These are phyloP conservation scores for Aspergillus brasiliensis DNA, from an alignment of 2,329 filamentous ascomycete species.

Conservation along the genomic window DNA sequence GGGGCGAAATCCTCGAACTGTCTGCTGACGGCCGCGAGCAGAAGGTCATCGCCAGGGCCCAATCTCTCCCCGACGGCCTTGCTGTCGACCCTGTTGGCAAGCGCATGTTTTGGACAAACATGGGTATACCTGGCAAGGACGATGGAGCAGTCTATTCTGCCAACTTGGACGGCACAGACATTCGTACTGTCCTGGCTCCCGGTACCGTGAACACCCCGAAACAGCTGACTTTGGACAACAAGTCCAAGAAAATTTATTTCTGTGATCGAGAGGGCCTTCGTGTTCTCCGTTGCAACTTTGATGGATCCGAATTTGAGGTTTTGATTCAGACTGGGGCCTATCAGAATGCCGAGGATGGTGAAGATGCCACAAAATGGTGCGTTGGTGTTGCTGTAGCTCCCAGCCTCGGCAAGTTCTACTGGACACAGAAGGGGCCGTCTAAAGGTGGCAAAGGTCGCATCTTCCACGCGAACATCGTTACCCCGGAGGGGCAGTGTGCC, in stretches of 20 bases:
- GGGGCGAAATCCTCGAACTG: no score
- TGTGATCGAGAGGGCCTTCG: constrained; percentile 48
- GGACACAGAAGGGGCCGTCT: constrained; percentile 61
- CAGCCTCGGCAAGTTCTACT: constrained; percentile 54
- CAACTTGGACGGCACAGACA: constrained; percentile 54
- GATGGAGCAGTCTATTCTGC: constrained; percentile 50
- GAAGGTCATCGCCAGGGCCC: no score
- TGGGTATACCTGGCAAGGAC: constrained; percentile 46
- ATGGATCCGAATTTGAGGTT: constrained; percentile 39
- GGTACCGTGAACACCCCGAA: constrained; percentile 55
- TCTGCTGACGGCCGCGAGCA: no score
- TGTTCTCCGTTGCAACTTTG: constrained; percentile 39
- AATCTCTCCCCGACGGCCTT: constrained; percentile 50
- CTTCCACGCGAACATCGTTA: constrained; percentile 54
- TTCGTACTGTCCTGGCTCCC: constrained; percentile 45
- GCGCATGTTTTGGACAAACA: constrained; percentile 55
- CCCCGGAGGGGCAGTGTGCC: no score
- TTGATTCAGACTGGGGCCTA: no score
- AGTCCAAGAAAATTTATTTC: constrained; percentile 39
- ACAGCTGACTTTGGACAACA: constrained; percentile 37
- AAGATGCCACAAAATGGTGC: no score
- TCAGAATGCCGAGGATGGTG: constrained; percentile 39
- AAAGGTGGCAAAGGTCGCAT: constrained; percentile 58
- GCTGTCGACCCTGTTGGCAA: constrained; percentile 36
- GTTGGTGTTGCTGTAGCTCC: constrained; percentile 58